Evolutionary conservation across 495 filamentous ascomycete species (phyloP).

Genomic region (Xylaria castorea): DNA sequence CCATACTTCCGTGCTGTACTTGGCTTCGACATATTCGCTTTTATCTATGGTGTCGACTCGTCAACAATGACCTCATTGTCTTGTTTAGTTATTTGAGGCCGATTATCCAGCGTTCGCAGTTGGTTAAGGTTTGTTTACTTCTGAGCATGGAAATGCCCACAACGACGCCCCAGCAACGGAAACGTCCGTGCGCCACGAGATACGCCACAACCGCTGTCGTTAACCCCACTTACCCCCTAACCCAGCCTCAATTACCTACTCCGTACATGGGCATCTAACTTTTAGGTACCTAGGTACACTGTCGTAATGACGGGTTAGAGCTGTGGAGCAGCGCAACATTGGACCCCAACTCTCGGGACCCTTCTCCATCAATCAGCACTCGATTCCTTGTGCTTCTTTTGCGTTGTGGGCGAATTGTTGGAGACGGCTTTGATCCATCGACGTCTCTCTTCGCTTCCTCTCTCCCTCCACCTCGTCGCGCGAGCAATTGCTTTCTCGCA

Average conservation of each 20-base stretch:
- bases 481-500: conserved; percentile 26
- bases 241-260: conserved; percentile 12
- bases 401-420: conserved; percentile 23
- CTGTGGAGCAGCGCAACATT: conserved; percentile 23
- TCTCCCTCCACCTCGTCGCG: conserved; percentile 28
- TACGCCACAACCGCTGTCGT: conserved; percentile 3
- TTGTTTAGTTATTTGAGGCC: not conserved
- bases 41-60: not conserved
- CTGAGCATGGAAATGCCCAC: not conserved
- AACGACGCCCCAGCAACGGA: conserved; percentile 19
- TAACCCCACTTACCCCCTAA: conserved; percentile 5
- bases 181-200: not conserved
- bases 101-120: not conserved
- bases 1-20: conserved; percentile 52
- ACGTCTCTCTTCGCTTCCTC: conserved; percentile 26
- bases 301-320: not conserved
- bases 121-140: conserved; percentile 22
- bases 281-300: too few species aligned
- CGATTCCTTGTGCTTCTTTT: conserved; percentile 12
- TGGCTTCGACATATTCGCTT: conserved; percentile 42
- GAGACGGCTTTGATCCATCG: conserved; percentile 17
- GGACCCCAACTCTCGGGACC: conserved; percentile 29
- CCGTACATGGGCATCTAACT: not conserved
- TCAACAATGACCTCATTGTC: not conserved
- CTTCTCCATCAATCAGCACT: conserved; percentile 16